These are phyloP conservation scores for Solanum chiquidenum DNA, from an alignment of 257 asterid genomes.

Conservation along the genomic window DNA sequence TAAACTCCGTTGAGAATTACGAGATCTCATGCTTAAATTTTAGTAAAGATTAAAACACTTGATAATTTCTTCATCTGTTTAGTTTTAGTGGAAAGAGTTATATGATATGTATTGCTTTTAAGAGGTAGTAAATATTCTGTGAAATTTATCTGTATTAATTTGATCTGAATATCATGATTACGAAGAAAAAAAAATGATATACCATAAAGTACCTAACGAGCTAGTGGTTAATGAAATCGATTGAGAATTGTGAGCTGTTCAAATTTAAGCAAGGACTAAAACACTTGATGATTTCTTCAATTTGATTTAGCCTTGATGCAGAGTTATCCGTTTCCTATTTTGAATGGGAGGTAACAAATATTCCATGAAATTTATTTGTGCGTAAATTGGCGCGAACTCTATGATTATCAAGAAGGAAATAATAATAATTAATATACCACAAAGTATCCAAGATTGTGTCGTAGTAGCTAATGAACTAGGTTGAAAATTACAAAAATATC, in stretches of 20 bases:
- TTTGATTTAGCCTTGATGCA: background rate
- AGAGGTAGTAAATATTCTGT: rapidly evolving
- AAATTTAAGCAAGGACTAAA: background rate
- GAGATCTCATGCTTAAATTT: background rate
- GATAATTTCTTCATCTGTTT: background rate
- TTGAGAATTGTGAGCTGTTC: rapidly evolving
- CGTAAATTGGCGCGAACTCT: background rate
- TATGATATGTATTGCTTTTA: background rate
- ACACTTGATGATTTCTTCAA: background rate
- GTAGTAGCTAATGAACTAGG: background rate
- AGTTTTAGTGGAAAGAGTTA: background rate
- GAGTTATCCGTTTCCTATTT: background rate
- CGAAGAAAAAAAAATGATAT: background rate
- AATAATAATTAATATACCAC: background rate
- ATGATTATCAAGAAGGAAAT: too few relatives aligned
- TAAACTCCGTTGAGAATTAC: background rate
- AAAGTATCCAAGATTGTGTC: background rate
- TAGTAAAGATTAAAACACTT: rapidly evolving
- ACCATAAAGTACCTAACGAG: background rate
- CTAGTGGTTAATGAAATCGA: background rate
- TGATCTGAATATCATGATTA: background rate
- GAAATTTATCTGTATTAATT: background rate
- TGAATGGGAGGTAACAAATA: background rate
- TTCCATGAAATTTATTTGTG: background rate
- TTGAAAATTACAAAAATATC: background rate